Evolutionary conservation across 2,329 filamentous ascomycete species (phyloP).

Genomic region (Rhynchosporium agropyri): DNA sequence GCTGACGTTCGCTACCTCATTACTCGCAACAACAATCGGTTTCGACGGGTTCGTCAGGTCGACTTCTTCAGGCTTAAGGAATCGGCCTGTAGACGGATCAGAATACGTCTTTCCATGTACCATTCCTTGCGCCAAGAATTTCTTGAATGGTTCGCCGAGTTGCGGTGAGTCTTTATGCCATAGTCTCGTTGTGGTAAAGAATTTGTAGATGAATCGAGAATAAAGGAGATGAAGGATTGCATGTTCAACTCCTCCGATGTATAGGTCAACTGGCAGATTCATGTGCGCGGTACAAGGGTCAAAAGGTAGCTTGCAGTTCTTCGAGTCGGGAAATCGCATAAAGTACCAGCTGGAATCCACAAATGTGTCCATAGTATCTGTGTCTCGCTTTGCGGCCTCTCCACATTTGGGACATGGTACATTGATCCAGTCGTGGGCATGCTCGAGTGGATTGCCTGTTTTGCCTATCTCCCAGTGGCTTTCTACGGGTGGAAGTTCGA

Average conservation of each 20-base stretch:
- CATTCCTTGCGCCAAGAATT: slow-evolving; percentile 89
- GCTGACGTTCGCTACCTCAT: slow-evolving; percentile 60
- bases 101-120: slow-evolving; percentile 85
- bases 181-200: slow-evolving; percentile 62
- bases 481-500: slow-evolving; percentile 70
- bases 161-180: slow-evolving; percentile 49
- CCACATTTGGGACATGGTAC: slow-evolving; percentile 75
- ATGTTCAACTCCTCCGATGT: slow-evolving; percentile 87
- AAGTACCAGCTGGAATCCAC: slow-evolving; percentile 97
- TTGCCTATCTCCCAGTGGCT: slow-evolving; percentile 69
- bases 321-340: slow-evolving; percentile 74
- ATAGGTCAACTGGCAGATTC: slow-evolving; percentile 79
- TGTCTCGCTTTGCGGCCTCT: slow-evolving; percentile 74
- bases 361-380: slow-evolving; percentile 96
- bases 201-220: slow-evolving; percentile 88
- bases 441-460: slow-evolving; percentile 76
- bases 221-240: slow-evolving; percentile 90
- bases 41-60: slow-evolving; percentile 58
- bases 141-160: slow-evolving; percentile 74
- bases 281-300: slow-evolving; percentile 58
- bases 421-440: slow-evolving; percentile 72
- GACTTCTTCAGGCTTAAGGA: slow-evolving; percentile 76
- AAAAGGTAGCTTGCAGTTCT: slow-evolving; percentile 64
- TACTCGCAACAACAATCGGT: slow-evolving; percentile 65
- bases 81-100: slow-evolving; percentile 73